Evolutionary conservation across 2,329 filamentous ascomycete genomes (phyloP).

Genomic region (Orbilia blumenaviensis): DNA sequence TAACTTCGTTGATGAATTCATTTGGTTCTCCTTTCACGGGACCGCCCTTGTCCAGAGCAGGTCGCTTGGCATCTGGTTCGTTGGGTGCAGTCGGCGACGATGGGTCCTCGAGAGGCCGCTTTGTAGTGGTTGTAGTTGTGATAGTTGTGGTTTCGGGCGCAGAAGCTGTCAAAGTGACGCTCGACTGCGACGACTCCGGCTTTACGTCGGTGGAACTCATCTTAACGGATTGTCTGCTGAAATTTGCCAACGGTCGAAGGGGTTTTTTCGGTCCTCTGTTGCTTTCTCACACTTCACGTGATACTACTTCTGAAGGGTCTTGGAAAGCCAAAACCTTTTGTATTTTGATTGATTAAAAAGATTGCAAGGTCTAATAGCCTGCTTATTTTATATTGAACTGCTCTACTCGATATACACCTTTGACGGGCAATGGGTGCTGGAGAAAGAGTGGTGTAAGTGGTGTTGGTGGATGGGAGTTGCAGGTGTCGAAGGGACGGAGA

Average conservation of each 20-base stretch:
- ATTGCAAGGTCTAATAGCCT: slow-evolving; percentile 35
- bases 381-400: slow-evolving; percentile 46
- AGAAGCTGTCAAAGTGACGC: slow-evolving; percentile 60
- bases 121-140: slow-evolving; percentile 71
- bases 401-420: slow-evolving; percentile 55
- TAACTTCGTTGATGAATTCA: slow-evolving; percentile 61
- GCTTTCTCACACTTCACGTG: slow-evolving; percentile 53
- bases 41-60: slow-evolving; percentile 86
- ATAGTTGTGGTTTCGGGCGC: slow-evolving; percentile 61
- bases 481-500: slow-evolving; percentile 40
- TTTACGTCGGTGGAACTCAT: slow-evolving; percentile 61
- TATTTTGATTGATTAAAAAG: slow-evolving; percentile 11
- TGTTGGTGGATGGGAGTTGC: slow-evolving; percentile 30
- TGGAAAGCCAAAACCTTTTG: slow-evolving; percentile 40
- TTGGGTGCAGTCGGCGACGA: slow-evolving; percentile 93
- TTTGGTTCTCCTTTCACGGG: slow-evolving; percentile 70
- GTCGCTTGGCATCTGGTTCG: slow-evolving; percentile 96
- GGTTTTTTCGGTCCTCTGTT: neutral
- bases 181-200: slow-evolving; percentile 41
- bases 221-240: slow-evolving; percentile 45
- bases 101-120: slow-evolving; percentile 95
- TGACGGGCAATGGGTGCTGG: slow-evolving; percentile 54
- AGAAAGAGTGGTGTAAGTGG: slow-evolving; percentile 51
- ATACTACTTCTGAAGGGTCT: slow-evolving; percentile 21
- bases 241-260: neutral